Evolutionary conservation across 1,284 basidiomycete species (phyloP), one percentile per base, ranked within the genome.

Genomic region (Rhodotorula mucilaginosa): DNA sequence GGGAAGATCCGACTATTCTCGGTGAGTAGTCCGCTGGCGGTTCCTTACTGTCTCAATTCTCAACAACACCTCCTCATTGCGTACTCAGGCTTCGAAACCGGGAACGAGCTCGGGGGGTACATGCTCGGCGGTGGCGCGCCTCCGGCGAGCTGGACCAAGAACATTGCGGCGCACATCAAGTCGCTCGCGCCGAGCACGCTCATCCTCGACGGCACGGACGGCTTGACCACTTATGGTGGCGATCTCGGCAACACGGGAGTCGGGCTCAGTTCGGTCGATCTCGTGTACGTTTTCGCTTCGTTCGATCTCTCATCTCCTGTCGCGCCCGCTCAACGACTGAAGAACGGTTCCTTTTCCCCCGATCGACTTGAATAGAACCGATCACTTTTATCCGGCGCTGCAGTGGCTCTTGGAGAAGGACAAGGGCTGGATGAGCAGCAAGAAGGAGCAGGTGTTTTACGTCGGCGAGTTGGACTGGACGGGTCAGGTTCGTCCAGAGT

Each of bases 61-160:
- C 3, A 6, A 15, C n/a, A n/a, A n/a, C 65, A 52, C 5, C 49
- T 21, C 7, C 18, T 34, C 18, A 15, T 18, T 23, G 5, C 31
- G 19, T 21, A n/a, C n/a, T 31, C 69, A 75, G 74, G 76, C 10
- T 82, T 81, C 80, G 82, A 83, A 60, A 81, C 82, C 1, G 82
- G 82, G 15, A 82, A 83, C 67, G 81, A 83, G 65, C 79, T 82
- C 46, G 75, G 75, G 59, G 75, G 71, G 16, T 76, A 73, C 58
- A 76, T 76, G 51, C 80, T 80, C 58, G 75, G 77, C 13, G 81
- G 79, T 16, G 81, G 76, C 10, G 71, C 74, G 2, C 78, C 82
- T 12, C 79, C 80, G 8, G 73, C 78, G 5, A 67, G 74, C 19
- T 82, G 82, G 82, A 82, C 81, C 26, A 72, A 78, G 58, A 74